Evolutionary conservation across 2,329 filamentous ascomycete genomes (phyloP).

Genomic region (Colletotrichum paranaense): DNA sequence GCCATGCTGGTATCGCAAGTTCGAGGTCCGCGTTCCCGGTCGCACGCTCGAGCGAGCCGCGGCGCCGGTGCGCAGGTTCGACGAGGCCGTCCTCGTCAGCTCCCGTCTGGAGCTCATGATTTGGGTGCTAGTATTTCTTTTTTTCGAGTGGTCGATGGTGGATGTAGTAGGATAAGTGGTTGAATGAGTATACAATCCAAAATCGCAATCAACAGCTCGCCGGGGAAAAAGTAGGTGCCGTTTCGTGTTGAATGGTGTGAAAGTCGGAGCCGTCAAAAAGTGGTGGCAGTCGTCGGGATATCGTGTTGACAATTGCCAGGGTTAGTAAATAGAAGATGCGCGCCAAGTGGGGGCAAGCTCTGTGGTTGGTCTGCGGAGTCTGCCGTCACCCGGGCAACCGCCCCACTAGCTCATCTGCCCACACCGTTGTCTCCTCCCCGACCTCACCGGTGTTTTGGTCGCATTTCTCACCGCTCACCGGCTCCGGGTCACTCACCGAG

Average conservation of each 20-base stretch:
- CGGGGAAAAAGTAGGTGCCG: background rate
- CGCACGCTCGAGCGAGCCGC: constrained; percentile 26
- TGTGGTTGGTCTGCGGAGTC: constrained; percentile 2
- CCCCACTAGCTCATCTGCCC: background rate
- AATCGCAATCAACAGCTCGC: background rate
- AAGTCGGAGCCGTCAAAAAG: constrained; percentile 9
- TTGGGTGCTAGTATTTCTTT: background rate
- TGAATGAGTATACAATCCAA: background rate
- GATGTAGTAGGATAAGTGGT: background rate
- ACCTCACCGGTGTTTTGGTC: background rate
- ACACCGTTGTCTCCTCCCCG: background rate
- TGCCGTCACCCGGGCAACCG: constrained; percentile 14
- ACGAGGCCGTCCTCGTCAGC: constrained; percentile 35
- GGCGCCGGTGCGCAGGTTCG: constrained; percentile 30
- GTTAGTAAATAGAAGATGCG: constrained; percentile 34
- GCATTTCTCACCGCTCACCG: constrained; percentile 2
- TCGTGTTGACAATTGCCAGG: constrained; percentile 29
- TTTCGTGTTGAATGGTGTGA: constrained; percentile 1
- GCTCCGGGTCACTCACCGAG: background rate
- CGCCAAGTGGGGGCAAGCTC: constrained; percentile 16
- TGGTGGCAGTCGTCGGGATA: background rate
- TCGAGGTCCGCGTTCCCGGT: constrained; percentile 33
- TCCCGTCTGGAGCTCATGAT: constrained; percentile 37
- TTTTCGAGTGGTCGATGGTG: background rate
- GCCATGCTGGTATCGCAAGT: constrained; percentile 31